A percentile compares a stretch with the other conserved stretches of the same genome.
phyloP scores from a whole-genome alignment of 257 asterid genomes.

The Solanum ossicruentum region DNA sequence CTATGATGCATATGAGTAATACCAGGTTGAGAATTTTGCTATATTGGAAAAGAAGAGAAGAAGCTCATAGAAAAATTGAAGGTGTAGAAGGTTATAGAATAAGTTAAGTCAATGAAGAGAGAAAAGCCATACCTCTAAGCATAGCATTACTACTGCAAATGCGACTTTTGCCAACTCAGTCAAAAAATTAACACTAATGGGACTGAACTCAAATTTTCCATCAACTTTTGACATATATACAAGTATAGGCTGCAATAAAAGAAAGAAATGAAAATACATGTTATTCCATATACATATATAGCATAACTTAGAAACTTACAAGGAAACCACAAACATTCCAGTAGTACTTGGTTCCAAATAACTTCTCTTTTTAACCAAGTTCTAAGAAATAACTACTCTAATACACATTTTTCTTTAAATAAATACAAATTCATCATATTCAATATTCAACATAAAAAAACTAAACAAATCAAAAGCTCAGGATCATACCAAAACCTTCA shows the following conservation, averaged over 20 bases:
- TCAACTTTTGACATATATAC: slow-evolving; percentile 96
- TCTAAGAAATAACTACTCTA: neutral
- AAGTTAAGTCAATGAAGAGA: neutral
- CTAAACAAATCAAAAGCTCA: neutral
- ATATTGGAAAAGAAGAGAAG: neutral
- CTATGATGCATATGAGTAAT: neutral
- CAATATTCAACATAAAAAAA: neutral
- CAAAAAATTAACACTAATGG: slow-evolving; percentile 92
- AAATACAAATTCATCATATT: neutral
- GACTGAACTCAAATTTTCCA: slow-evolving; percentile 88
- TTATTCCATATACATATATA: neutral
- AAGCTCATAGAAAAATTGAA: neutral
- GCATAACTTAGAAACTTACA: neutral
- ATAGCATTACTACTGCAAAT: slow-evolving; percentile 83
- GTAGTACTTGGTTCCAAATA: neutral
- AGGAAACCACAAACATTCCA: neutral
- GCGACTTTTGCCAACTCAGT: slow-evolving; percentile 73
- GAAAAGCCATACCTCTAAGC: slow-evolving; percentile 53
- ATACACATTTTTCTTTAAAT: neutral
- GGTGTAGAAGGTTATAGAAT: neutral
- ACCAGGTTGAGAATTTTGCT: neutral
- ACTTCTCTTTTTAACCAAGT: neutral
- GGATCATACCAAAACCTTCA: neutral
- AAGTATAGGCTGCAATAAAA: slow-evolving; percentile 57
- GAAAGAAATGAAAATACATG: slow-evolving; percentile 1